Conservation (phyloP, 805 yeast genomes). For the Zygosaccharomyces siamensis region DNA sequence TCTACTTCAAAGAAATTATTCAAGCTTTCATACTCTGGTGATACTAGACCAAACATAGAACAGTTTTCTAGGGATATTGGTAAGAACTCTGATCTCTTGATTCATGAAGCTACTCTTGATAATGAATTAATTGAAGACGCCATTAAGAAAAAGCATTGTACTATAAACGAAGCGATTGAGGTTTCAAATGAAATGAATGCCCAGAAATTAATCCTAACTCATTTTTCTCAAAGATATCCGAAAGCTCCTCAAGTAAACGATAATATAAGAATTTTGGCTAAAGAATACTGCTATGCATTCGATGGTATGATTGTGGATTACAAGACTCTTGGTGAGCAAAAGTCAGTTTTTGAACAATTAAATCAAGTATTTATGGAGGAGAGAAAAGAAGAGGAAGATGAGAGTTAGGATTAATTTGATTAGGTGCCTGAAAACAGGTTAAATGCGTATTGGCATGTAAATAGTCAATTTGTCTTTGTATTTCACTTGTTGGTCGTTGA, state of each 20-base stretch:
- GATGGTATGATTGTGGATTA: constrained; percentile 57
- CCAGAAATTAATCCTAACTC: constrained; percentile 69
- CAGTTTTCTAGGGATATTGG: constrained; percentile 63
- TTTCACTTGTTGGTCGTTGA: neutral
- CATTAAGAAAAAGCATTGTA: constrained; percentile 73
- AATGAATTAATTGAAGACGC: constrained; percentile 78
- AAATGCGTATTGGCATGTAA: constrained; percentile 5
- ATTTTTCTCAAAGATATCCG: constrained; percentile 87
- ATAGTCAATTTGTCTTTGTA: neutral
- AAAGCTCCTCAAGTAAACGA: constrained; percentile 42
- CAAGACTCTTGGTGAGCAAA: constrained; percentile 41
- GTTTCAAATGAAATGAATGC: constrained; percentile 71
- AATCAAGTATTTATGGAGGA: constrained; percentile 33
- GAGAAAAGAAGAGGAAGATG: constrained; percentile 28
- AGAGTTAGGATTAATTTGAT: constrained; percentile 4
- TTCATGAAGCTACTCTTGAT: constrained; percentile 93
- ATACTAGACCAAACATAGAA: constrained; percentile 73
- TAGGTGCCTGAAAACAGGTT: neutral
- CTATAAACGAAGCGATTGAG: constrained; percentile 78
- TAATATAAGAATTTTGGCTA: constrained; percentile 26
- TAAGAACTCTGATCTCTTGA: constrained; percentile 57
- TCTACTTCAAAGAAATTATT: constrained; percentile 37
- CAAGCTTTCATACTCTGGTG: constrained; percentile 87
- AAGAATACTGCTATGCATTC: constrained; percentile 50
- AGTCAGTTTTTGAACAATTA: constrained; percentile 26